These are phyloP conservation scores for Pythium inflatum DNA, from an alignment of 352 stramenopile species.

Conservation along the genomic window DNA sequence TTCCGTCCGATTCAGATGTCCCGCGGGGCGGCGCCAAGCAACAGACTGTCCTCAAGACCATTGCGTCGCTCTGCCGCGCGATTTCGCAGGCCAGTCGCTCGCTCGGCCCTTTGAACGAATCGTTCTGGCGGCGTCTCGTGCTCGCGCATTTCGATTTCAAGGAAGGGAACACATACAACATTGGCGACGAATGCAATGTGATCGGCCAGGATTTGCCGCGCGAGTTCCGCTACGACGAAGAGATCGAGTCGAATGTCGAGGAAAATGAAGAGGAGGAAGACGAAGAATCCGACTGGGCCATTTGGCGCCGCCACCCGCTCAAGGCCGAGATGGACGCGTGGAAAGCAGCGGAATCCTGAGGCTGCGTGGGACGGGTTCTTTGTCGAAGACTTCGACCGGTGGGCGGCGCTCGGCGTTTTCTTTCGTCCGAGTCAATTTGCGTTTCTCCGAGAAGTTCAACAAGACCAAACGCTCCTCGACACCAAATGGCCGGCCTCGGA, in stretches of 20 bases:
- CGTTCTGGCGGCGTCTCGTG: not conserved
- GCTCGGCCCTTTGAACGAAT: not conserved
- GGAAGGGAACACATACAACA: not conserved
- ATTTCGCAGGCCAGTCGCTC: not conserved
- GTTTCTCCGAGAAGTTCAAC: not conserved
- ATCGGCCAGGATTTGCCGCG: not conserved
- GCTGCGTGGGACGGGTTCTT: not conserved
- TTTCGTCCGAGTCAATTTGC: slow-evolving; percentile 2
- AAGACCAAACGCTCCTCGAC: not conserved
- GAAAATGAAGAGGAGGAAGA: too few species aligned
- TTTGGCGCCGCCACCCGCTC: too few species aligned
- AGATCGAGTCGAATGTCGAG: too few species aligned
- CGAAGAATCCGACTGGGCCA: too few species aligned
- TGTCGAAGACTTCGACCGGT: not conserved
- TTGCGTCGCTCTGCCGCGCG: not conserved
- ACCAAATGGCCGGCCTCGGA: not conserved
- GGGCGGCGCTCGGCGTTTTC: not conserved
- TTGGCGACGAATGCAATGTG: not conserved
- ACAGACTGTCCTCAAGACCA: not conserved
- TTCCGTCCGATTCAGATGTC: not conserved
- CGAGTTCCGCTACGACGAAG: too few species aligned
- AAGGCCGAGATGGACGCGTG: not conserved
- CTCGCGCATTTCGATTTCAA: not conserved
- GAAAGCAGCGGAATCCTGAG: not conserved
- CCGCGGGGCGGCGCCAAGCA: not conserved